Evolutionary conservation across 2,329 filamentous ascomycete species (phyloP), one percentile per base, ranked within the genome.

Genomic region (Trichoderma sp.): DNA sequence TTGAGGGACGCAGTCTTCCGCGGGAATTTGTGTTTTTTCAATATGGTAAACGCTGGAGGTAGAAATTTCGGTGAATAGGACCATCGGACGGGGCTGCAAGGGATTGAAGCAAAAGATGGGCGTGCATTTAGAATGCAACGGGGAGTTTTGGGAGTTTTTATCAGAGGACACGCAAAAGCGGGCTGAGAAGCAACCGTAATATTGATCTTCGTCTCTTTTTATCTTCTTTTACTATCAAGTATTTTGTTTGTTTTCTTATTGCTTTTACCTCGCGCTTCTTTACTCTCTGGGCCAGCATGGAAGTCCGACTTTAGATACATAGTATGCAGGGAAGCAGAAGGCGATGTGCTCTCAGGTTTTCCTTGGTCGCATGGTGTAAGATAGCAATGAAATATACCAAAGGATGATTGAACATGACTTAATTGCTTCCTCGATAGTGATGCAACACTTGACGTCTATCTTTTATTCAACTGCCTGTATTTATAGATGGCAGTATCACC

Each of bases 61-160:
- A 33, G 65, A 9, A 56, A 9, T 12, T n/a, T 12, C 33, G 59
- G 27, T 53, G 38, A 64, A 38, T 24, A 9, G n/a, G 27, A 9
- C 29, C n/a, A 72, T 73, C 6, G 38, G 38, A 63, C 21, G 7
- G 29, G n/a, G 41, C n/a, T 53, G 60, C 27, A 9, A n/a, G 59
- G 45, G 53, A 11, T 67, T 35, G 41, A 69, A 69, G 59, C 16
- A 53, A 53, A 50, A 64, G 24, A 31, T 27, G 27, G 69, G 41
- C 38, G 60, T 63, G 59, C 56, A 53, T 53, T 14, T n/a, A 35
- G 38, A 50, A 64, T 60, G 69, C 69, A 33, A 31, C 38, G 31
- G n/a, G 56, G 69, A 60, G 53, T 62, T 71, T 50, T 72, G 69
- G 69, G 59, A 64, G 69, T 72, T 64, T 45, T 45, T 63, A 50